These are phyloP conservation scores for Arxiozyma slooffiae DNA, from an alignment of 1,139 yeast genomes.

Conservation along the genomic window DNA sequence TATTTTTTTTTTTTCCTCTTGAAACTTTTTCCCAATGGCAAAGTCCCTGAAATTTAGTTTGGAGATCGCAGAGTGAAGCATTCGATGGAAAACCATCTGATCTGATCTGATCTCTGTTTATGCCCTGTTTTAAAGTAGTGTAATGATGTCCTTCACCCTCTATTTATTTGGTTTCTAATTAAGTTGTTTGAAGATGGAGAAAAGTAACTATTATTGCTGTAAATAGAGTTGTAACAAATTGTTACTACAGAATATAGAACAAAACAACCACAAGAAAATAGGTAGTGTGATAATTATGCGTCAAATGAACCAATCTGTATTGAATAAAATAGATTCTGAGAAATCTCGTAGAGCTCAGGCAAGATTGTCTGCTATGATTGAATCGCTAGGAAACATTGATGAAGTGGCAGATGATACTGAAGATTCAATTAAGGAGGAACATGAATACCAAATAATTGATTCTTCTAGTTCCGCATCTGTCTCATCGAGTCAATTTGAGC, in stretches of 20 bases:
- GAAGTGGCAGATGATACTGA: not conserved
- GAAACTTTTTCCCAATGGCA: too few relatives aligned
- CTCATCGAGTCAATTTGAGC: conserved; percentile 1
- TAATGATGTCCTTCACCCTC: too few relatives aligned
- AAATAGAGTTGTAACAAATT: too few relatives aligned
- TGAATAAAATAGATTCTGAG: not conserved
- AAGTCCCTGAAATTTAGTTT: too few relatives aligned
- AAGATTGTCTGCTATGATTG: conserved; percentile 27
- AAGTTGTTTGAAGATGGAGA: not conserved
- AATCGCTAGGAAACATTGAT: conserved; percentile 15
- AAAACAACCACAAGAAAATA: not conserved
- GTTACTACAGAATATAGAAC: not conserved
- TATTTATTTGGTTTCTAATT: too few relatives aligned
- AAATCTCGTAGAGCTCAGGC: conserved; percentile 6
- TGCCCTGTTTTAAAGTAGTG: too few relatives aligned
- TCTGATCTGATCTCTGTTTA: too few relatives aligned
- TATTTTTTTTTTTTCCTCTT: too few relatives aligned
- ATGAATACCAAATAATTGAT: not conserved
- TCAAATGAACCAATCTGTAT: not conserved
- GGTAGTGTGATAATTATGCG: not conserved
- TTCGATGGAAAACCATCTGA: too few relatives aligned
- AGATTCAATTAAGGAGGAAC: not conserved
- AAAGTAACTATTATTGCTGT: not conserved
- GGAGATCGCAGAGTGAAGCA: too few relatives aligned
- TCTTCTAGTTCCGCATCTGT: not conserved